phyloP scores from a whole-genome alignment of 495 filamentous ascomycete genomes.

The Astrothelium subdiscretum region DNA sequence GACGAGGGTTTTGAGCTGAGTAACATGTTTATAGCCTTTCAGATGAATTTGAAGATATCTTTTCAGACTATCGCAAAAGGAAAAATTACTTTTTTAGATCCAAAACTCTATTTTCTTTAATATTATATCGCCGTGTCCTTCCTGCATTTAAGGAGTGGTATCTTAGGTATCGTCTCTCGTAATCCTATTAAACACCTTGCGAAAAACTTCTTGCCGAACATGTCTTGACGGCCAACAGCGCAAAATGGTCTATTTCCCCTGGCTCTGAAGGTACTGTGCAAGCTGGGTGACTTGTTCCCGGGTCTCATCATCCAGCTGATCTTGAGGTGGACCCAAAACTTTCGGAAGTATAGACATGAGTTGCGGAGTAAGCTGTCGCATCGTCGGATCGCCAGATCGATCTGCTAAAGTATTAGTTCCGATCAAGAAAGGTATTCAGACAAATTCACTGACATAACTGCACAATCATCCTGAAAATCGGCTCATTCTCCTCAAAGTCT shows the following conservation, averaged over 20 bases:
- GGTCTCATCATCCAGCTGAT: constrained; percentile 76
- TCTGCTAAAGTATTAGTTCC: constrained; percentile 37
- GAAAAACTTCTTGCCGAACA: not conserved
- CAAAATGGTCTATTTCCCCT: constrained; percentile 10
- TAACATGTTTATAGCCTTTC: too few species aligned
- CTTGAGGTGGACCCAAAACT: constrained; percentile 65
- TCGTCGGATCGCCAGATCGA: constrained; percentile 56
- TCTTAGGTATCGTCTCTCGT: not conserved
- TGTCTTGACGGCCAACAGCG: not conserved
- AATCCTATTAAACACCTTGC: not conserved
- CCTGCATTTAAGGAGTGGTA: not conserved
- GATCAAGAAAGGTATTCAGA: not conserved
- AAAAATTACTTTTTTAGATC: too few species aligned
- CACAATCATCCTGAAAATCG: constrained; percentile 78
- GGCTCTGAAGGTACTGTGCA: constrained; percentile 57
- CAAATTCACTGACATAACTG: constrained; percentile 57
- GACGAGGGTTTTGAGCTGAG: constrained; percentile 43
- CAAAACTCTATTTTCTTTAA: too few species aligned
- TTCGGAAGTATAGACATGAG: constrained; percentile 70
- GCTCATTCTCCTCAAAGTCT: constrained; percentile 93
- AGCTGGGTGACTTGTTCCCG: constrained; percentile 56
- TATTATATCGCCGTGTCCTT: too few species aligned
- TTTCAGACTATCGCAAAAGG: too few species aligned
- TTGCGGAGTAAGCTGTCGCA: constrained; percentile 47
- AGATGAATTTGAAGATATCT: too few species aligned